These are phyloP conservation scores for Herpetomonas tarakana DNA, from an alignment of 208 protist genomes.

Conservation along the genomic window DNA sequence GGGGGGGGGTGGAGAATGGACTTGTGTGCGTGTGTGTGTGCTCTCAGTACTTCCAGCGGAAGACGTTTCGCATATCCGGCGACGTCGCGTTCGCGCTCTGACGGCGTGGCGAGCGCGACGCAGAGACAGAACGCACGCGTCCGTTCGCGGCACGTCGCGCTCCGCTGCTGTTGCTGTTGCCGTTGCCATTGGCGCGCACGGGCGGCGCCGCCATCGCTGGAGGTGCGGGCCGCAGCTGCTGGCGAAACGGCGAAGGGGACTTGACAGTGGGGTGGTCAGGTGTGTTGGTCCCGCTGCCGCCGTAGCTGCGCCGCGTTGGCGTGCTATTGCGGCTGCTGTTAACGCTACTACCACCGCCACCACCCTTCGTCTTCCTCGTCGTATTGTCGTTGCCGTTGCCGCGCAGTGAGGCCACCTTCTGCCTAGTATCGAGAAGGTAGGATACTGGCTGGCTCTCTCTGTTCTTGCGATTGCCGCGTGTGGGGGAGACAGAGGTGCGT, in stretches of 20 bases:
- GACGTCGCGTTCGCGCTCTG: background rate
- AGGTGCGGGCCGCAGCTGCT: background rate
- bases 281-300: too few relatives aligned
- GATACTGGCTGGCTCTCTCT: background rate
- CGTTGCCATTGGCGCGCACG: background rate
- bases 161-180: too few relatives aligned
- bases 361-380: too few relatives aligned
- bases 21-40: background rate
- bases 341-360: too few relatives aligned
- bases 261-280: too few relatives aligned
- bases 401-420: background rate
- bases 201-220: background rate
- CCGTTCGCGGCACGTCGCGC: too few relatives aligned
- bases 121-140: too few relatives aligned
- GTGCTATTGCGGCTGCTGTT: too few relatives aligned
- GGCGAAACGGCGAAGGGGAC: background rate
- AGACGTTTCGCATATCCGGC: conserved; percentile 5
- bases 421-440: background rate
- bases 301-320: too few relatives aligned
- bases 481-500: background rate
- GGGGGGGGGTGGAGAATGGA: background rate
- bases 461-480: background rate
- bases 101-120: background rate
- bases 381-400: background rate
- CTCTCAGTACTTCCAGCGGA: conserved; percentile 9